Percentiles rank a stretch among this genome's conserved stretches.
phyloP scores from a whole-genome alignment of 768 basidiomycete species.

The Amanita thiersii region DNA sequence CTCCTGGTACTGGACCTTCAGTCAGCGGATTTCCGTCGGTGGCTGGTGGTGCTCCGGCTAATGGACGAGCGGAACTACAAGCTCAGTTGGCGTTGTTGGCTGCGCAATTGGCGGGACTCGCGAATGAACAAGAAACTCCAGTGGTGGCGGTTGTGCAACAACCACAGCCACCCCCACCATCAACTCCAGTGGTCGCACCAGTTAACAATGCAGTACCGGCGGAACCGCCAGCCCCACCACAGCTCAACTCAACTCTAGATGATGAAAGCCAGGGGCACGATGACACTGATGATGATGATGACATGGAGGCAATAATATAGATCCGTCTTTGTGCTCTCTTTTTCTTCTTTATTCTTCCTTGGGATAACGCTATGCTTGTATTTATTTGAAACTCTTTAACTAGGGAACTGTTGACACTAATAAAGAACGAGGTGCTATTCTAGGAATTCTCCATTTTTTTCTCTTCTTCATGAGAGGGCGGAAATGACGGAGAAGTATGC shows the following conservation, averaged over 20 bases:
- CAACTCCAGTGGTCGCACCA: too few species aligned
- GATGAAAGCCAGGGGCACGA: constrained; percentile 16
- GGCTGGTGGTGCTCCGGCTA: too few species aligned
- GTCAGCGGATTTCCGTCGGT: too few species aligned
- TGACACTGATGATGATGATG: constrained; percentile 27
- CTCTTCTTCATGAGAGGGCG: neutral
- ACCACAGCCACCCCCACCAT: constrained; percentile 3
- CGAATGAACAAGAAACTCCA: constrained; percentile 15
- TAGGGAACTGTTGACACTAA: constrained; percentile 17
- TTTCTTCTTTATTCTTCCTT: neutral
- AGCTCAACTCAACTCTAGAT: neutral
- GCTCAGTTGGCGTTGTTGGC: constrained; percentile 67
- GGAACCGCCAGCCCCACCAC: constrained; percentile 2
- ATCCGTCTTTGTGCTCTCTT: neutral
- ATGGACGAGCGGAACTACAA: constrained; percentile 60
- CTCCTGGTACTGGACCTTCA: too few species aligned
- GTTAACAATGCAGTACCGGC: constrained; percentile 7
- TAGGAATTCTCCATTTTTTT: too few species aligned
- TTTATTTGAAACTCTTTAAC: constrained; percentile 6
- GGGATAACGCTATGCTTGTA: neutral
- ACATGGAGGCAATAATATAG: constrained; percentile 38
- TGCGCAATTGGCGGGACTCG: constrained; percentile 58
- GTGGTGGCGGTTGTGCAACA: neutral
- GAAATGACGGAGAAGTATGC: constrained; percentile 20
- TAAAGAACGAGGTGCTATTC: too few species aligned